Evolutionary conservation across 129 eudicot genomes (phyloP).

Genomic region (Erigeron canadensis): DNA sequence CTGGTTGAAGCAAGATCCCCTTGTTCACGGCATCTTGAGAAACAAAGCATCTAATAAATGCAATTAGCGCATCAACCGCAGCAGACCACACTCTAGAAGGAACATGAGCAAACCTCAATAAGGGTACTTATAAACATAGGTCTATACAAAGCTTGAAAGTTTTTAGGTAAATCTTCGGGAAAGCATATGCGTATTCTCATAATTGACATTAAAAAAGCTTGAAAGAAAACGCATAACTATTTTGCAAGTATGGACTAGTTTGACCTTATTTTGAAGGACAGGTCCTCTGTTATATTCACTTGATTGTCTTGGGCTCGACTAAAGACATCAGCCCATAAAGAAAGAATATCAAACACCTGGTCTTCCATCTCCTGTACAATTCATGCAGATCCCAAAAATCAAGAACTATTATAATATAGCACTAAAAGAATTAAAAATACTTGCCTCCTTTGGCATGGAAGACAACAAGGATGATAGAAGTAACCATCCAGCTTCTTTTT

Average conservation of each 20-base stretch:
- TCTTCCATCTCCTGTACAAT: conserved; percentile 89
- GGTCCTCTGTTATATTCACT: conserved; percentile 48
- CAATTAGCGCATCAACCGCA: conserved; percentile 81
- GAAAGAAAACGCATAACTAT: too few relatives aligned
- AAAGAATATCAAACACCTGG: conserved; percentile 93
- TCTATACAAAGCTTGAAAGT: neutral
- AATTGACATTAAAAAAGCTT: neutral
- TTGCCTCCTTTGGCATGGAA: conserved; percentile 90
- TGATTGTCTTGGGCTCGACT: conserved; percentile 58
- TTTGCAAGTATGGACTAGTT: conserved; percentile 6
- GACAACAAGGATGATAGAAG: conserved; percentile 85
- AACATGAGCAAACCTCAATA: conserved; percentile 17
- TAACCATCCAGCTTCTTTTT: conserved; percentile 95
- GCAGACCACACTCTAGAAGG: conserved; percentile 87
- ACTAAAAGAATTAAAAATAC: conserved; percentile 13
- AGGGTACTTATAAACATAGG: conserved; percentile 3
- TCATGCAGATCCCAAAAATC: conserved; percentile 32
- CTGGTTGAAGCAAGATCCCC: conserved; percentile 89
- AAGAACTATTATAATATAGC: conserved; percentile 12
- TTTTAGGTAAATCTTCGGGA: neutral
- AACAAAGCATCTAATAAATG: conserved; percentile 80
- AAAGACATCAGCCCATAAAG: conserved; percentile 79
- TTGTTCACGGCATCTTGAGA: conserved; percentile 61
- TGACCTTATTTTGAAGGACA: conserved; percentile 62
- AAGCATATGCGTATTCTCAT: neutral